A percentile compares a stretch with the other conserved stretches of the same genome.
phyloP scores from a whole-genome alignment of 1,284 basidiomycete genomes.

The Moesziomyces sp. region DNA sequence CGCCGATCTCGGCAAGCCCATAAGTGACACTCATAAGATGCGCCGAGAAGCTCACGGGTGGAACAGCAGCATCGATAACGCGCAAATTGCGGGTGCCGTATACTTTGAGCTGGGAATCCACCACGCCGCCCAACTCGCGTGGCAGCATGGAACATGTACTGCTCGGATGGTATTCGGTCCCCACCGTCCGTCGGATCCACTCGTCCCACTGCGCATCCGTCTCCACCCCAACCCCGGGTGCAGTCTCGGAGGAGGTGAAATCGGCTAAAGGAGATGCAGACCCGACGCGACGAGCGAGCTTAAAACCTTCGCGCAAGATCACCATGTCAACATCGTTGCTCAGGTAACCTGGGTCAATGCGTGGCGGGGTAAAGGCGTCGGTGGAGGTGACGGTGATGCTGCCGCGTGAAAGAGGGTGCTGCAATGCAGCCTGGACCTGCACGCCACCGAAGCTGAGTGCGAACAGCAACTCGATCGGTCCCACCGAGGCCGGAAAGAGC shows the following conservation, averaged over 20 bases:
- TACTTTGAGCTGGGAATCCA: slow-evolving; percentile 51
- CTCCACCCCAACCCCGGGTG: slow-evolving; percentile 31
- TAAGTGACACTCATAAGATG: slow-evolving; percentile 75
- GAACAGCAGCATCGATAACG: slow-evolving; percentile 50
- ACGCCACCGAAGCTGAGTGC: slow-evolving; percentile 47
- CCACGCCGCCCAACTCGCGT: slow-evolving; percentile 57
- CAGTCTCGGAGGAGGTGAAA: slow-evolving; percentile 24
- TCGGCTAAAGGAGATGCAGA: slow-evolving; percentile 31
- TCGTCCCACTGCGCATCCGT: slow-evolving; percentile 72
- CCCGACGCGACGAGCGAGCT: slow-evolving; percentile 72
- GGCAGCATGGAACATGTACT: slow-evolving; percentile 59
- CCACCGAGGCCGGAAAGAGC: slow-evolving; percentile 62
- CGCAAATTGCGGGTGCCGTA: slow-evolving; percentile 59
- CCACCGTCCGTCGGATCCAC: slow-evolving; percentile 69
- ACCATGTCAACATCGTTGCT: slow-evolving; percentile 70
- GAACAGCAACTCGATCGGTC: slow-evolving; percentile 55
- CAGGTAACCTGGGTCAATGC: slow-evolving; percentile 76
- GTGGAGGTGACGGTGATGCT: slow-evolving; percentile 72
- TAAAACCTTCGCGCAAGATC: slow-evolving; percentile 74
- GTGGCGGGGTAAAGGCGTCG: slow-evolving; percentile 73
- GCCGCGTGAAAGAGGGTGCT: slow-evolving; percentile 74
- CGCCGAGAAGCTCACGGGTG: slow-evolving; percentile 66
- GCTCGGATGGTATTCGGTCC: slow-evolving; percentile 72
- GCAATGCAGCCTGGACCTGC: slow-evolving; percentile 75
- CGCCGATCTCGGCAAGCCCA: slow-evolving; percentile 69